These are phyloP conservation scores for Ehretia macrophylla DNA, from an alignment of 257 asterid species.

Conservation along the genomic window DNA sequence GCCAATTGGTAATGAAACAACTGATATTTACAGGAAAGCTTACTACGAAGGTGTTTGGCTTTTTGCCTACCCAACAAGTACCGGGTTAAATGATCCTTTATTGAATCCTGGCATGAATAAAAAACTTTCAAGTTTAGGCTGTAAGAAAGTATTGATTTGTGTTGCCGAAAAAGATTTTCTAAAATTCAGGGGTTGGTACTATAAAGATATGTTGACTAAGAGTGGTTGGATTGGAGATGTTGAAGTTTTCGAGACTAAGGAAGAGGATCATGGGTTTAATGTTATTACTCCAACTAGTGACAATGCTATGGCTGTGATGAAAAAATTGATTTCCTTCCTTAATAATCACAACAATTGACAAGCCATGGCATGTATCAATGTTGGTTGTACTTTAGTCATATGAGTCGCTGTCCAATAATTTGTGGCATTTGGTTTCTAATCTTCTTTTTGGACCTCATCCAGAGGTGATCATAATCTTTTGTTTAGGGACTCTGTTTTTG, in stretches of 20 bases:
- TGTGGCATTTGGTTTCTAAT: no score
- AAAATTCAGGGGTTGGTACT: conserved; percentile 40
- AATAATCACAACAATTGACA: no score
- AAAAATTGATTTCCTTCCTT: conserved; percentile 35
- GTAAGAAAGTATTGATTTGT: conserved; percentile 34
- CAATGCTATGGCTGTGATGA: conserved; percentile 29
- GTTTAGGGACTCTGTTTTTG: no score
- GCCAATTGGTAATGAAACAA: conserved; percentile 36
- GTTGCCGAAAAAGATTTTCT: conserved; percentile 41
- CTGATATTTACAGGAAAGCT: conserved; percentile 2
- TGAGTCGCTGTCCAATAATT: no score
- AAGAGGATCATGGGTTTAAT: conserved; percentile 43
- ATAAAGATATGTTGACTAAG: conserved; percentile 26
- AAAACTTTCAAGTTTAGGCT: conserved; percentile 29
- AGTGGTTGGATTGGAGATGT: conserved; percentile 46
- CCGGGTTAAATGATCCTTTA: conserved; percentile 51
- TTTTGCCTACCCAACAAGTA: conserved; percentile 30
- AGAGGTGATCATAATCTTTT: no score
- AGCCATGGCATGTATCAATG: no score
- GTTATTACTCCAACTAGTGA: conserved; percentile 22
- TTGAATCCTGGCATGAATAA: conserved; percentile 45
- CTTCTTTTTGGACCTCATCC: no score
- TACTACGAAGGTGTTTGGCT: conserved; percentile 27
- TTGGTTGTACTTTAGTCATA: no score
- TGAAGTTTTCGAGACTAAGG: conserved; percentile 50